Percentiles rank a stretch among this genome's conserved stretches.
phyloP scores from a whole-genome alignment of 1,284 basidiomycete genomes.

The Phellinidium pouzarii region DNA sequence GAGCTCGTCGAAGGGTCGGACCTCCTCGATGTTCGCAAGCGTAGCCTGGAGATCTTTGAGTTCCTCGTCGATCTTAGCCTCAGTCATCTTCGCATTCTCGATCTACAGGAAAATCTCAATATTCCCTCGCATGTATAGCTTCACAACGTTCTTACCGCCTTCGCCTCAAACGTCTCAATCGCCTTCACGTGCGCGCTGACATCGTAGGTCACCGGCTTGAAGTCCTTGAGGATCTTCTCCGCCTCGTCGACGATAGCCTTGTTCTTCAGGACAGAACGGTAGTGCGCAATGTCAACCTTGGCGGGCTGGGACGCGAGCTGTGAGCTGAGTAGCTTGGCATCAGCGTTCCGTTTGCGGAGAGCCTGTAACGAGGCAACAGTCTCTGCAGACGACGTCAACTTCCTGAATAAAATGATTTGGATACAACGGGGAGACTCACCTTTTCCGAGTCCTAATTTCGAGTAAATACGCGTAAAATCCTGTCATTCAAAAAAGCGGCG shows the following conservation, averaged over 20 bases:
- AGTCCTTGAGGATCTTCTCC: conserved; percentile 83
- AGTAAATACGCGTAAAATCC: conserved; percentile 92
- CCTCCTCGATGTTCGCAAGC: conserved; percentile 95
- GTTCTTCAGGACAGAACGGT: conserved; percentile 91
- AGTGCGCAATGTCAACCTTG: conserved; percentile 85
- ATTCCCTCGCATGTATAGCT: conserved; percentile 7
- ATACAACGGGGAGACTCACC: conserved; percentile 39
- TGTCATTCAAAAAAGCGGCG: conserved; percentile 28
- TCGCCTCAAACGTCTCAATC: conserved; percentile 94
- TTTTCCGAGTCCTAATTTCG: conserved; percentile 87
- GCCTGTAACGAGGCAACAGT: conserved; percentile 85
- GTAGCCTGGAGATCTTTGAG: conserved; percentile 90
- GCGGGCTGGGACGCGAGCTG: conserved; percentile 70
- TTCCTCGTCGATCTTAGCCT: conserved; percentile 89
- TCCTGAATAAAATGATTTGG: neutral
- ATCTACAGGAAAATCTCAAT: conserved; percentile 46
- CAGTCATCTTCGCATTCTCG: conserved; percentile 86
- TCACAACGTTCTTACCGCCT: conserved; percentile 67
- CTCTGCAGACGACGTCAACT: conserved; percentile 42
- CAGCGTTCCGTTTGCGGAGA: conserved; percentile 93
- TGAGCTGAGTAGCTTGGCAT: conserved; percentile 75
- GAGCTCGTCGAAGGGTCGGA: conserved; percentile 95
- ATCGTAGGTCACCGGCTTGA: conserved; percentile 98
- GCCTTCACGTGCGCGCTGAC: conserved; percentile 88
- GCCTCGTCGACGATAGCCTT: conserved; percentile 87